phyloP scores from a whole-genome alignment of 2,329 filamentous ascomycete species.

The Epichloe festucae region DNA sequence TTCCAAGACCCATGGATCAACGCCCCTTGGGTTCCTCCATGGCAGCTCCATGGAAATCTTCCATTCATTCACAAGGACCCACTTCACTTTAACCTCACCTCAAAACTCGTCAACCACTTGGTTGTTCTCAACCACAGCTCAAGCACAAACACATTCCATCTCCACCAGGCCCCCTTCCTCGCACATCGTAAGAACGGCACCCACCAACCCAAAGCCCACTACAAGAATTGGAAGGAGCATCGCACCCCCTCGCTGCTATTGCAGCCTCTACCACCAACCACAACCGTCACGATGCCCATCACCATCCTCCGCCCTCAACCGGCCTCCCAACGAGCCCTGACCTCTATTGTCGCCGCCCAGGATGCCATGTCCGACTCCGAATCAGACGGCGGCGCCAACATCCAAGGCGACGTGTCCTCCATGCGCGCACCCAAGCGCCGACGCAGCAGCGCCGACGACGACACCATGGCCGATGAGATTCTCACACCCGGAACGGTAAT shows the following conservation, averaged over 20 bases:
- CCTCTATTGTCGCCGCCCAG: conserved; percentile 10
- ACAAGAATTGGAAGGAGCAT: background rate
- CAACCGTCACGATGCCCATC: conserved; percentile 28
- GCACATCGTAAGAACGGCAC: background rate
- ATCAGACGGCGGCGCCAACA: conserved; percentile 31
- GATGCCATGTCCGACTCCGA: conserved; percentile 30
- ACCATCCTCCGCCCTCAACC: conserved; percentile 32
- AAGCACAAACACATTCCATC: background rate
- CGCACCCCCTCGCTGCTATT: background rate
- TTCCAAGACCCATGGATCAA: too few relatives aligned
- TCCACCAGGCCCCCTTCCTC: background rate
- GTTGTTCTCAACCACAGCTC: background rate
- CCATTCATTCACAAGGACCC: background rate
- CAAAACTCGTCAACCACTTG: background rate
- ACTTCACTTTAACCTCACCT: background rate
- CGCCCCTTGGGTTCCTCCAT: too few relatives aligned
- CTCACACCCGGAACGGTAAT: conserved; percentile 84
- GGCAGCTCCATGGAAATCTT: background rate
- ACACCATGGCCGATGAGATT: conserved; percentile 35
- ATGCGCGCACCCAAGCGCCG: conserved; percentile 31
- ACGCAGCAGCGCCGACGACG: conserved; percentile 15
- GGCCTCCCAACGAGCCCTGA: conserved; percentile 13
- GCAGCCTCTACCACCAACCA: background rate
- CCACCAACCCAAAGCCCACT: background rate
- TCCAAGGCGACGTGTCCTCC: conserved; percentile 30